phyloP scores from a whole-genome alignment of 768 basidiomycete genomes.

The Leccinum incarnatum region DNA sequence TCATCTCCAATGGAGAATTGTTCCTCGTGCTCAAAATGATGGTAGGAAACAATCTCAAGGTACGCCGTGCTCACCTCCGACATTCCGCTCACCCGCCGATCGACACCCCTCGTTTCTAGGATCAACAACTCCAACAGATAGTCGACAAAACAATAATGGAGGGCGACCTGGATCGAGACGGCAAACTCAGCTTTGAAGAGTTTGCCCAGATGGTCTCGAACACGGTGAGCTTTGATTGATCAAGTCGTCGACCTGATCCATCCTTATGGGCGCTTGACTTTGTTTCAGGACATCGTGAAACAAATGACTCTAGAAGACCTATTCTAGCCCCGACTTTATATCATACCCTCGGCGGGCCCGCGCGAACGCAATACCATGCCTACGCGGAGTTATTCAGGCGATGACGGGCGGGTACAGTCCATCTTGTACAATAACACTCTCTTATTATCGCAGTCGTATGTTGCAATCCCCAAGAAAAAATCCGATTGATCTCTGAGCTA shows the following conservation, averaged over 20 bases:
- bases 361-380: slow-evolving; percentile 20
- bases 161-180: slow-evolving; percentile 97
- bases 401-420: slow-evolving; percentile 11
- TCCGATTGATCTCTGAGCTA: background rate
- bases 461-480: slow-evolving; percentile 4
- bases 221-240: slow-evolving; percentile 56
- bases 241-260: background rate
- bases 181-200: slow-evolving; percentile 96
- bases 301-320: slow-evolving; percentile 97
- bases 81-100: background rate
- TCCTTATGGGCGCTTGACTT: slow-evolving; percentile 6
- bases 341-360: slow-evolving; percentile 20
- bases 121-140: slow-evolving; percentile 98
- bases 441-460: slow-evolving; percentile 22
- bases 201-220: slow-evolving; percentile 96
- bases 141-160: slow-evolving; percentile 99
- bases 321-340: slow-evolving; percentile 47
- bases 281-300: slow-evolving; percentile 87
- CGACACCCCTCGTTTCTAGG: slow-evolving; percentile 43
- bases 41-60: slow-evolving; percentile 99
- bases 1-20: slow-evolving; percentile 96
- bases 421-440: slow-evolving; percentile 21
- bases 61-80: slow-evolving; percentile 28
- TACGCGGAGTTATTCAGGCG: slow-evolving; percentile 7
- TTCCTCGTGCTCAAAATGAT: slow-evolving; percentile 99